A percentile compares a stretch with the other conserved stretches of the same genome.
Conservation (phyloP, 2,329 filamentous ascomycete genomes). For the Colletotrichum camelliae region DNA sequence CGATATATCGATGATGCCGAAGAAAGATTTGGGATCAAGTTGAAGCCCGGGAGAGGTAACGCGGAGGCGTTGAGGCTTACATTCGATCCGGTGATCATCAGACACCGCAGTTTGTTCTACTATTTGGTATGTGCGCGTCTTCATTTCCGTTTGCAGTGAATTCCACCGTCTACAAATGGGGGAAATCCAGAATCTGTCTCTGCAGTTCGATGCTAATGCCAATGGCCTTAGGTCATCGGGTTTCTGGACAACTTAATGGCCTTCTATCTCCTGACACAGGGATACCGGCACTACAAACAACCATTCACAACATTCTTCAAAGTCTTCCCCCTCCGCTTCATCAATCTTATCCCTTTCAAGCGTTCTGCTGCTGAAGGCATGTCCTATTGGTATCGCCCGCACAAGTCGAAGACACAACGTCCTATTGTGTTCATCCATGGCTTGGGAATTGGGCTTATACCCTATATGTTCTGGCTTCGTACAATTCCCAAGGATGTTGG, state of each 20-base stretch:
- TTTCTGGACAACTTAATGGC: constrained; percentile 47
- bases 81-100: constrained; percentile 61
- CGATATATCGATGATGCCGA: constrained; percentile 59
- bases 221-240: constrained; percentile 42
- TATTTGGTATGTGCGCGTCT: constrained; percentile 50
- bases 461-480: constrained; percentile 58
- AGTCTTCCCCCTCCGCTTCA: constrained; percentile 60
- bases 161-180: not conserved
- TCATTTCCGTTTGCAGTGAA: not conserved
- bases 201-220: not conserved
- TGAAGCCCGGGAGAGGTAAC: constrained; percentile 56
- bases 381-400: constrained; percentile 66
- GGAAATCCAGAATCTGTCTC: not conserved
- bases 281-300: constrained; percentile 50
- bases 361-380: constrained; percentile 51
- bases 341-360: constrained; percentile 49
- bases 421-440: constrained; percentile 69
- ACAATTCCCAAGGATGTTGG: constrained; percentile 53
- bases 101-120: constrained; percentile 60
- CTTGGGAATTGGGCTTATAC: constrained; percentile 58
- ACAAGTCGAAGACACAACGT: constrained; percentile 60
- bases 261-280: constrained; percentile 31
- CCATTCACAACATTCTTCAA: constrained; percentile 46
- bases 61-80: constrained; percentile 61
- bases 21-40: constrained; percentile 50